phyloP scores from a whole-genome alignment of 768 basidiomycete species.

The Podaxis sp. region DNA sequence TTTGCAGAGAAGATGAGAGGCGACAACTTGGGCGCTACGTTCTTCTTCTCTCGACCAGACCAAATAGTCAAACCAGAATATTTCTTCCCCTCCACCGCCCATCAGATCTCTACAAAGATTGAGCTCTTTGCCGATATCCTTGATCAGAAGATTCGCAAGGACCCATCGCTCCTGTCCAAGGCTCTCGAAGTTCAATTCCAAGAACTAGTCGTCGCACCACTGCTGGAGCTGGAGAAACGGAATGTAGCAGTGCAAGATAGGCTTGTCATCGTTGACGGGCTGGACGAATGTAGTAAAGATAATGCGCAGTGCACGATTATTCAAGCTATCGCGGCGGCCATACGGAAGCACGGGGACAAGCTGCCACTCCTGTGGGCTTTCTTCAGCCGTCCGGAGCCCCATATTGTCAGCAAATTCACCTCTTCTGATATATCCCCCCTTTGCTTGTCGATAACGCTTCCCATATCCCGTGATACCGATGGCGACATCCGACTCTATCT shows the following conservation, averaged over 20 bases:
- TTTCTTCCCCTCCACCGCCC: not conserved
- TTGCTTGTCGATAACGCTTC: not conserved
- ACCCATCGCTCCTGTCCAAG: not conserved
- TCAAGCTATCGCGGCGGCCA: not conserved
- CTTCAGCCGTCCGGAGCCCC: conserved; percentile 6
- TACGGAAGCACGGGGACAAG: not conserved
- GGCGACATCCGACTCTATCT: conserved; percentile 3
- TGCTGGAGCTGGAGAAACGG: not conserved
- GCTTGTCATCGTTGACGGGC: not conserved
- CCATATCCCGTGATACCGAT: not conserved
- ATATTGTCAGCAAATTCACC: not conserved
- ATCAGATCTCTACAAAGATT: conserved; percentile 1
- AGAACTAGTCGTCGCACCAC: conserved; percentile 5
- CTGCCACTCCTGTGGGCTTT: conserved; percentile 2
- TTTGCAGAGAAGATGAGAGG: not conserved
- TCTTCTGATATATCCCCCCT: not conserved
- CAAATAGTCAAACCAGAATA: not conserved
- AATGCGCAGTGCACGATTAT: not conserved
- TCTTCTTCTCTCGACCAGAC: conserved; percentile 5
- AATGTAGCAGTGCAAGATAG: not conserved
- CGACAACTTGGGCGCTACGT: not conserved
- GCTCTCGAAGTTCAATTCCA: conserved; percentile 6
- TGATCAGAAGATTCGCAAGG: not conserved
- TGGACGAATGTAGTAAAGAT: not conserved
- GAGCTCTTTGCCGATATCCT: not conserved